These are phyloP conservation scores for Tetrahymena borealis DNA, from an alignment of 73 alveolate species.

Conservation along the genomic window DNA sequence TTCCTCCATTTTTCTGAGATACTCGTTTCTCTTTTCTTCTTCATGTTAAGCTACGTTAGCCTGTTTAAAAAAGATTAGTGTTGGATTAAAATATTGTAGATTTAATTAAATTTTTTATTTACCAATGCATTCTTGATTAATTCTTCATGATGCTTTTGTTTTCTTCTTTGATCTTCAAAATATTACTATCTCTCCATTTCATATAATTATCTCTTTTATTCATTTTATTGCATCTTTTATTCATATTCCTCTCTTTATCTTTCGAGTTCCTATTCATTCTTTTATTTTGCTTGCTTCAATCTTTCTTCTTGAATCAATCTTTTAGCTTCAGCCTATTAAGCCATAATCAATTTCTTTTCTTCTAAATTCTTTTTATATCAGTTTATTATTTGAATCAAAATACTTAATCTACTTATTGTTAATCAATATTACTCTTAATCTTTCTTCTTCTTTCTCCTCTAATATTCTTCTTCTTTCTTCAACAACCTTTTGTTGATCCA, in stretches of 20 bases:
- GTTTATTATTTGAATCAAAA: no score
- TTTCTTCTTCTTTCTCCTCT: neutral
- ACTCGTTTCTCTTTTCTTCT: neutral
- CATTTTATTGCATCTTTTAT: neutral
- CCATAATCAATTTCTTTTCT: neutral
- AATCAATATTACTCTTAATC: neutral
- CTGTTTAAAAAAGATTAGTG: neutral
- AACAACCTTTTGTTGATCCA: neutral
- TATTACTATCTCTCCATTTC: neutral
- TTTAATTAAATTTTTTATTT: no score
- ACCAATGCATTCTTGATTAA: neutral
- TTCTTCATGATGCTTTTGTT: neutral
- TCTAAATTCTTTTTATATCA: neutral
- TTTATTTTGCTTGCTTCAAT: neutral
- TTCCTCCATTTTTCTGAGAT: neutral
- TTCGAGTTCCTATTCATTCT: neutral
- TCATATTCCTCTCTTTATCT: neutral
- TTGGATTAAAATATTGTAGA: no score
- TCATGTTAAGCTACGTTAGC: neutral
- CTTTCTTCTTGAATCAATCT: neutral
- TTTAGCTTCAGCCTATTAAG: neutral
- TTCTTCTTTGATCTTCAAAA: neutral
- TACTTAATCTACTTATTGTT: no score
- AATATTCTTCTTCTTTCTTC: neutral
- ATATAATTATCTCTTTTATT: neutral